Conservation (phyloP, 345 rosid genomes). For the Pugionium dolabratum region DNA sequence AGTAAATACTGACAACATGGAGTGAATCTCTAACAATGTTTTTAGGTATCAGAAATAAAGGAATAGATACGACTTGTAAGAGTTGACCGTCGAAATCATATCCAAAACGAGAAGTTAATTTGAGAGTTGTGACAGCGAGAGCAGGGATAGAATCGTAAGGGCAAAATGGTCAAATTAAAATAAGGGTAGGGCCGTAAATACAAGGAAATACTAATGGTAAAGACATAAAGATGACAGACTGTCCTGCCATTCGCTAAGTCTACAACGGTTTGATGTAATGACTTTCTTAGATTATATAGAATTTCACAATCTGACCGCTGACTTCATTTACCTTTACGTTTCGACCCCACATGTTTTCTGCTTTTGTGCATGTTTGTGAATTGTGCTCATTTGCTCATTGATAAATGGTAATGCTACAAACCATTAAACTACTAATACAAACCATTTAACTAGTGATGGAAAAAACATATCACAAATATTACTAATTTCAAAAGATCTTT, state of each 20-base stretch:
- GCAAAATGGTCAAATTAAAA: conserved; percentile 2
- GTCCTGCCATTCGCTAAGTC: conserved; percentile 28
- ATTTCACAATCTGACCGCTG: conserved; percentile 15
- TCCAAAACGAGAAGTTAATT: conserved; percentile 15
- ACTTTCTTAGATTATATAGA: conserved; percentile 5
- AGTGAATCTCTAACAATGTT: background rate
- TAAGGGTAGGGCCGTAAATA: conserved; percentile 13
- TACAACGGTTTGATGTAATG: conserved; percentile 17
- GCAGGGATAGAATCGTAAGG: background rate
- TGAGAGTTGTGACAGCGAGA: conserved; percentile 19
- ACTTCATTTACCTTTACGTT: conserved; percentile 20
- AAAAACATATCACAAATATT: too few species aligned
- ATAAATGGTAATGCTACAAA: too few species aligned
- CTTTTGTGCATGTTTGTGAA: background rate
- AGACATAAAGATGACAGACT: conserved; percentile 35
- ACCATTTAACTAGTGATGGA: too few species aligned
- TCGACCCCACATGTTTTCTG: conserved; percentile 33
- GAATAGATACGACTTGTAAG: conserved; percentile 7
- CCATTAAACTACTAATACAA: too few species aligned
- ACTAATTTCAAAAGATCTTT: too few species aligned
- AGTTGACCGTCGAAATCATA: conserved; percentile 25
- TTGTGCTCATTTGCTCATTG: too few species aligned
- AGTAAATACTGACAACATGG: background rate
- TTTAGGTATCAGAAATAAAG: background rate
- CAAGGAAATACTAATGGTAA: background rate